Evolutionary conservation across 331 rosid genomes (phyloP).

Genomic region (Quercus phellos): DNA sequence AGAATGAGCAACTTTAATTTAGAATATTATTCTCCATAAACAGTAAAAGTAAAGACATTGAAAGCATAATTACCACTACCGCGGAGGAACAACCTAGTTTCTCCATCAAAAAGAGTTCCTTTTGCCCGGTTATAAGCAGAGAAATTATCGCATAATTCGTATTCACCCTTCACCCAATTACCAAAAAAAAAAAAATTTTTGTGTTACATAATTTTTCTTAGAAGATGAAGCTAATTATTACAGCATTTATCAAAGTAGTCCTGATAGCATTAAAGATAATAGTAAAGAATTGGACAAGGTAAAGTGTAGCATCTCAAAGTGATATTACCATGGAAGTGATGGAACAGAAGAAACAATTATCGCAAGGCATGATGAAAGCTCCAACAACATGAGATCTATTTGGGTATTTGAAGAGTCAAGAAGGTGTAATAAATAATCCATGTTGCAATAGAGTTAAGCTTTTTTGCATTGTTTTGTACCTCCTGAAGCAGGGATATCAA

Average conservation of each 20-base stretch:
- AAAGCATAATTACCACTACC: too few species aligned
- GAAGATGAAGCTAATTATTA: not conserved
- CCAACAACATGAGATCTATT: constrained; percentile 75
- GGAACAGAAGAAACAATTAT: constrained; percentile 73
- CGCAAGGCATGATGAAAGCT: constrained; percentile 96
- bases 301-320: not conserved
- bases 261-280: constrained; percentile 4
- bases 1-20: too few species aligned
- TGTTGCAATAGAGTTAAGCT: too few species aligned
- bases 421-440: not conserved
- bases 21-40: too few species aligned
- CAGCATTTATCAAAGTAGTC: not conserved
- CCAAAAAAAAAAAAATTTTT: not conserved
- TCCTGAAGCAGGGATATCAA: too few species aligned
- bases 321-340: constrained; percentile 41
- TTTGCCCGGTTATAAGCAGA: too few species aligned
- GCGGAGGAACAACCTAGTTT: too few species aligned
- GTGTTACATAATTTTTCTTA: not conserved
- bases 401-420: constrained; percentile 53
- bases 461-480: too few species aligned
- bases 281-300: constrained; percentile 4
- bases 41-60: too few species aligned
- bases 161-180: too few species aligned
- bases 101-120: too few species aligned
- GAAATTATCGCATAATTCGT: too few species aligned